Evolutionary conservation across 371 early-diverging fungal species (phyloP).

Genomic region (Chytridium lagenaria): DNA sequence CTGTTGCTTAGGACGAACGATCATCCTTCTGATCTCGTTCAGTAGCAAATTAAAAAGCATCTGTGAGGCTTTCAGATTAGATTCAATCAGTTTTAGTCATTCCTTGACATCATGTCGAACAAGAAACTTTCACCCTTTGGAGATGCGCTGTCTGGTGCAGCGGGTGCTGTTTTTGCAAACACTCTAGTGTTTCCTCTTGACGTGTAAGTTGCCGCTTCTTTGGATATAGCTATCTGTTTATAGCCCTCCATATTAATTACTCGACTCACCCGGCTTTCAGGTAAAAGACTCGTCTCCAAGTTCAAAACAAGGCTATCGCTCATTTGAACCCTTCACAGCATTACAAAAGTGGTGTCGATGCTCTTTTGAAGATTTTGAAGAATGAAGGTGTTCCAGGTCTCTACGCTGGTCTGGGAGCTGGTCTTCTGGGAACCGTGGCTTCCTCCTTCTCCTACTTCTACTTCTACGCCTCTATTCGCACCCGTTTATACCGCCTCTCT

Average conservation of each 20-base stretch:
- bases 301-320: conserved; percentile 67
- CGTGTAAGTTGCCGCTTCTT: conserved; percentile 69
- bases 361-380: conserved; percentile 78
- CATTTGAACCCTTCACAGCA: conserved; percentile 40
- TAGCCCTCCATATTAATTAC: background rate
- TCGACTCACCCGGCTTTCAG: conserved; percentile 48
- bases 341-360: conserved; percentile 78
- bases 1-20: too few species aligned
- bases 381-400: conserved; percentile 90
- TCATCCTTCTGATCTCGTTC: too few species aligned
- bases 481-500: conserved; percentile 33
- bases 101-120: background rate
- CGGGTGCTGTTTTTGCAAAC: conserved; percentile 91
- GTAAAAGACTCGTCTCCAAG: conserved; percentile 92
- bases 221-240: background rate
- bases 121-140: conserved; percentile 73
- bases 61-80: too few species aligned
- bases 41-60: too few species aligned
- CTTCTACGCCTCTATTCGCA: conserved; percentile 83
- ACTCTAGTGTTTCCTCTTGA: conserved; percentile 92
- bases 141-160: conserved; percentile 91
- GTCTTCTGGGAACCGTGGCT: conserved; percentile 81
- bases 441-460: conserved; percentile 95
- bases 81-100: too few species aligned
- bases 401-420: conserved; percentile 89